phyloP scores from a whole-genome alignment of 2,329 filamentous ascomycete species.

The Phyllosticta ampelicida region DNA sequence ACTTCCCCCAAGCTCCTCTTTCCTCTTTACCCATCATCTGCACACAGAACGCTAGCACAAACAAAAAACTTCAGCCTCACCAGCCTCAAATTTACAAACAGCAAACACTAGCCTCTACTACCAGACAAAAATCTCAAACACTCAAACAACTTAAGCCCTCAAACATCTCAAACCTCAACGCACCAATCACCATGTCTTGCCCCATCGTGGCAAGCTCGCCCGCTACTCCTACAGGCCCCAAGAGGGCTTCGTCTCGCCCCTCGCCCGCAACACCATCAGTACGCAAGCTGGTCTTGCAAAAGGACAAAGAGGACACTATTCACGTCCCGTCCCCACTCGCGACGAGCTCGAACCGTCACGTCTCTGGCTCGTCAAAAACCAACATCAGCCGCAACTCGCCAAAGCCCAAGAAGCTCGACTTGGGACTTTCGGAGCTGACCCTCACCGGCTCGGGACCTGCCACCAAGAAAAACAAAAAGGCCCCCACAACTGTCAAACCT shows the following conservation, averaged over 20 bases:
- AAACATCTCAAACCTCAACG: not conserved
- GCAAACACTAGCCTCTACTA: not conserved
- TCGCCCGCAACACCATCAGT: slow-evolving; percentile 8
- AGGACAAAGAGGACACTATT: slow-evolving; percentile 9
- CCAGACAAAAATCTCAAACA: not conserved
- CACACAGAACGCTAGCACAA: not conserved
- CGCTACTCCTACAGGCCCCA: slow-evolving; percentile 8
- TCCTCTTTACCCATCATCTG: not conserved
- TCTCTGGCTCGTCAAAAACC: slow-evolving; percentile 71
- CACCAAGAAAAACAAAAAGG: slow-evolving; percentile 40
- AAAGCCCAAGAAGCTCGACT: slow-evolving; percentile 79
- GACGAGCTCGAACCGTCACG: slow-evolving; percentile 6
- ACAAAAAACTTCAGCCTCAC: too few species aligned
- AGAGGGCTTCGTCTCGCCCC: slow-evolving; percentile 4
- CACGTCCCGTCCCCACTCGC: slow-evolving; percentile 9
- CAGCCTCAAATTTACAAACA: too few species aligned
- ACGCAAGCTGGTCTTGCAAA: slow-evolving; percentile 11
- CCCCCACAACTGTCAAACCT: slow-evolving; percentile 25
- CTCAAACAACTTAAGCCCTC: too few species aligned
- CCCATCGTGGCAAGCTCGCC: slow-evolving; percentile 10
- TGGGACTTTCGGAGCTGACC: slow-evolving; percentile 86
- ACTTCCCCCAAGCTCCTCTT: not conserved
- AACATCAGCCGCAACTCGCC: slow-evolving; percentile 72
- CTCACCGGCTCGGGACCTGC: slow-evolving; percentile 66
- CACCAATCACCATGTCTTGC: slow-evolving; percentile 6